These are phyloP conservation scores for Magnolia kwangsiensis DNA, from an alignment of 164 flowering plant species.

Conservation along the genomic window DNA sequence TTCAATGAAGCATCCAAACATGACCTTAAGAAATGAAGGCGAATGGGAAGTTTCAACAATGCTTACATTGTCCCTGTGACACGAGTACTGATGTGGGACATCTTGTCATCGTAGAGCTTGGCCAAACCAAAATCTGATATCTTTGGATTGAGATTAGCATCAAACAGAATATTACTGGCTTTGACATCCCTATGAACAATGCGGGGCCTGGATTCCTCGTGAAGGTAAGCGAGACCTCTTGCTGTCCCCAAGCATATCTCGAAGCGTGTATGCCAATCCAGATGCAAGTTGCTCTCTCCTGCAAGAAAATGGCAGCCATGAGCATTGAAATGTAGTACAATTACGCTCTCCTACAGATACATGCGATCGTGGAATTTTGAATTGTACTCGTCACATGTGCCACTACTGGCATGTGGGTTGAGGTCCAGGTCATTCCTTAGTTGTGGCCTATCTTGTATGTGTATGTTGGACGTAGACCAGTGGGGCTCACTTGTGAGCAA, in stretches of 20 bases:
- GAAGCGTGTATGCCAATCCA: slow-evolving; percentile 57
- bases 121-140: slow-evolving; percentile 26
- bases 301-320: slow-evolving; percentile 7
- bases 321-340: not conserved
- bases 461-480: no score
- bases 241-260: slow-evolving; percentile 70
- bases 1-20: no score
- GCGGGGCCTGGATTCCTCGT: slow-evolving; percentile 61
- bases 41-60: not conserved
- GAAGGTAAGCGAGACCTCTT: slow-evolving; percentile 78
- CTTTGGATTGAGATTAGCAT: slow-evolving; percentile 23
- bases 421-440: no score
- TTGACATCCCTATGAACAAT: slow-evolving; percentile 81
- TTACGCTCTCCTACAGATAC: no score
- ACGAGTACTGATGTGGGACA: slow-evolving; percentile 19
- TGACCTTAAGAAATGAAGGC: not conserved
- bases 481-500: no score
- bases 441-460: no score
- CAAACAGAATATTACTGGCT: slow-evolving; percentile 77
- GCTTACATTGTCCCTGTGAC: slow-evolving; percentile 24
- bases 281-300: slow-evolving; percentile 41
- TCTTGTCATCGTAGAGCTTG: slow-evolving; percentile 19
- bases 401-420: no score
- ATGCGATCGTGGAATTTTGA: not conserved
- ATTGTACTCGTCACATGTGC: no score